Evolutionary conservation across 2,329 filamentous ascomycete genomes (phyloP).

Genomic region (Fusarium sp.): DNA sequence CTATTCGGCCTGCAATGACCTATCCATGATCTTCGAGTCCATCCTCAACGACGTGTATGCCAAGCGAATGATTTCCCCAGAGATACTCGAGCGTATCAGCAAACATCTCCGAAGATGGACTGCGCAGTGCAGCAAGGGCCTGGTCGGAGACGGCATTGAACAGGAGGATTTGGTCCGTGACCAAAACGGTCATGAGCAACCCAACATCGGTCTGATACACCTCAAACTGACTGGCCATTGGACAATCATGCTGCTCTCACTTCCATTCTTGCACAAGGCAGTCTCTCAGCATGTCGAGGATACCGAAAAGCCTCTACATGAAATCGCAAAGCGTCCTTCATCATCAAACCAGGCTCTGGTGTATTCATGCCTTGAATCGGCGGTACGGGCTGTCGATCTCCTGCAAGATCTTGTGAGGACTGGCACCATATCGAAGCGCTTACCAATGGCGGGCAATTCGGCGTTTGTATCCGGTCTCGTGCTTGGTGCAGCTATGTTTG

Average conservation of each 20-base stretch:
- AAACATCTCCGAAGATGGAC: conserved; percentile 40
- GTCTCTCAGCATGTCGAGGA: conserved; percentile 39
- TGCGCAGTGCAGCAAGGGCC: conserved; percentile 30
- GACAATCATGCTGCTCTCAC: conserved; percentile 51
- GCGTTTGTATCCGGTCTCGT: conserved; percentile 57
- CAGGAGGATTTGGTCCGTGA: conserved; percentile 31
- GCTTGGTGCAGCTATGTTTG: conserved; percentile 55
- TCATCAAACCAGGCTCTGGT: conserved; percentile 42
- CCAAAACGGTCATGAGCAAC: conserved; percentile 32
- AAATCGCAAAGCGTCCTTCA: conserved; percentile 9
- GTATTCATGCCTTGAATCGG: conserved; percentile 49
- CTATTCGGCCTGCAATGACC: conserved; percentile 45
- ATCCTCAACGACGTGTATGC: conserved; percentile 50
- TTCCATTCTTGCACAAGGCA: conserved; percentile 49
- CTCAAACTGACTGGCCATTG: conserved; percentile 52
- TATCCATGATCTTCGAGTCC: conserved; percentile 51
- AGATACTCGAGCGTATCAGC: conserved; percentile 42
- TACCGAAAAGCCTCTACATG: conserved; percentile 11
- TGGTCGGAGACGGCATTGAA: conserved; percentile 34
- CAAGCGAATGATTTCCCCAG: conserved; percentile 44
- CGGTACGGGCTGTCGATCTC: conserved; percentile 50
- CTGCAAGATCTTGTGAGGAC: conserved; percentile 49
- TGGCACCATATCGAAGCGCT: conserved; percentile 50
- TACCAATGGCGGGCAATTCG: conserved; percentile 57
- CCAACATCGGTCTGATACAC: conserved; percentile 42